Evolutionary conservation across 108 stramenopile genomes (phyloP), one percentile per base, ranked within the genome.

Genomic region (Cyclotella baltica): DNA sequence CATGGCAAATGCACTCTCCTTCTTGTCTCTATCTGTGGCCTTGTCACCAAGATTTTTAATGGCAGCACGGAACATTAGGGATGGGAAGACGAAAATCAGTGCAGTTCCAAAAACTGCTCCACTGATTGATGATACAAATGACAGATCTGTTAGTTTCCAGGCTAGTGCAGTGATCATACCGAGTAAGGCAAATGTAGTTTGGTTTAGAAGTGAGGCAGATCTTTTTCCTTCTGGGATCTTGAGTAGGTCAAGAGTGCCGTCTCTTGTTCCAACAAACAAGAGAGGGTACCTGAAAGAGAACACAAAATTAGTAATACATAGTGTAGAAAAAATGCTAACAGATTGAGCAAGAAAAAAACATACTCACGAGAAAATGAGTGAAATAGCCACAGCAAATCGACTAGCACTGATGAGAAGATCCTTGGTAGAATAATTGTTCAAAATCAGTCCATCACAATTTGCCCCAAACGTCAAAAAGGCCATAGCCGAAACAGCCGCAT

Each of bases 391-490:
- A 33, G 97, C 97, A 62, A 97, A 84, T n/a, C 97, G 89, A 58
- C 93, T 90, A 20, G 95, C 58, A 40, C 89, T 90, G 67, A 93
- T 93, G 58, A 98, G 83, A n/a, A 61, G 57, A 86, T 98, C 98
- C 51, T 88, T 83, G 57, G 83, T 94, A 23, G 96, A 89, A 75
- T 96, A 98, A 64, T 97, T 98, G 86, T 98, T 98, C 67, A 99
- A 86, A 83, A 98, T 97, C 50, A 98, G 77, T 59, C 96, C 95
- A 71, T 88, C 88, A 64, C 90, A 85, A 25, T 86, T 83, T 10
- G 89, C 87, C 31, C 97, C 98, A 76, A 98, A 98, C 19, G 97
- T 97, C 53, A 97, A 73, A 85, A 96, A 98, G 28, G 96, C 96
- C 72, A 93, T 80, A 1, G 85, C 86, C n/a, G 94, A 90, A 34